A percentile compares a stretch with the other conserved stretches of the same genome.
Conservation (phyloP, 495 filamentous ascomycete species). For the Rhizodiscina lignyota region DNA sequence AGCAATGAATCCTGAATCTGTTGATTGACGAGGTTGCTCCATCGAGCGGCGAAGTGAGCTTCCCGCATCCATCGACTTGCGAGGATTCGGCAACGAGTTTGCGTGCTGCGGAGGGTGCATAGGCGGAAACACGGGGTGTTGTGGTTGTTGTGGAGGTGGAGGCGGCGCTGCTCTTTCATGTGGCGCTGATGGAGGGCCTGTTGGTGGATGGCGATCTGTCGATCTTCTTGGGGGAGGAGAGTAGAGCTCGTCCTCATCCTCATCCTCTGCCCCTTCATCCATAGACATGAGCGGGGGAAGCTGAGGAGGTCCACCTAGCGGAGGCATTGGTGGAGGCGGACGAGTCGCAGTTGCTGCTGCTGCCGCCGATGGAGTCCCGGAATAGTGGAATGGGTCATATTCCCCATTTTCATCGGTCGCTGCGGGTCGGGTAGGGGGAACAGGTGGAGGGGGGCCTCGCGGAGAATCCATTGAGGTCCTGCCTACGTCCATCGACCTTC, state of each 20-base stretch:
- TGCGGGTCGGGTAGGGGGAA: slow-evolving; percentile 11
- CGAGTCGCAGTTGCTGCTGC: no score
- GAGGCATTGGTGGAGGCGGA: slow-evolving; percentile 4
- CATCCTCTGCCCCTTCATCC: neutral
- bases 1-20: slow-evolving; percentile 70
- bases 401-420: slow-evolving; percentile 14
- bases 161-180: slow-evolving; percentile 8
- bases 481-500: slow-evolving; percentile 1
- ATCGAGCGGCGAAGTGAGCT: slow-evolving; percentile 49
- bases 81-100: slow-evolving; percentile 24
- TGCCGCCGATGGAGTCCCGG: slow-evolving; percentile 8
- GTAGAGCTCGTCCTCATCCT: slow-evolving; percentile 18
- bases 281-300: slow-evolving; percentile 3
- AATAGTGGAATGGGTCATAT: slow-evolving; percentile 24
- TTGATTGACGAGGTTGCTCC: slow-evolving; percentile 46
- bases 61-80: slow-evolving; percentile 56
- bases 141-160: slow-evolving; percentile 6
- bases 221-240: slow-evolving; percentile 19
- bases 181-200: slow-evolving; percentile 6
- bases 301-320: slow-evolving; percentile 1
- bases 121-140: slow-evolving; percentile 20
- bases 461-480: slow-evolving; percentile 21
- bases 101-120: no score
- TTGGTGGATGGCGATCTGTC: slow-evolving; percentile 18
- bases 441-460: slow-evolving; percentile 17